Conservation (phyloP, 352 stramenopile genomes). For the Phytophthora multivora region DNA sequence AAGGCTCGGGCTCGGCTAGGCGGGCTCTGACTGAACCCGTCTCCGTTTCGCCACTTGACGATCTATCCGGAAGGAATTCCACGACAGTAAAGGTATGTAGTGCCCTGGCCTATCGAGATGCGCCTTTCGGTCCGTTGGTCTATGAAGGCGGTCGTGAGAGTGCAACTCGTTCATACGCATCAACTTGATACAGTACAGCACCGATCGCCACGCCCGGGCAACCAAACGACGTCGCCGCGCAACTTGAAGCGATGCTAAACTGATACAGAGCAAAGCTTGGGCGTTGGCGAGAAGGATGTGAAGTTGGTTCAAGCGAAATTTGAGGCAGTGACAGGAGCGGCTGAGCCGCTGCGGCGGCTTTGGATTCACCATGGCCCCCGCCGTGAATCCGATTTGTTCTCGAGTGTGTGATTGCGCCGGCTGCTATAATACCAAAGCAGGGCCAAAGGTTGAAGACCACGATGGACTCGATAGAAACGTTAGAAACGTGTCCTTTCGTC, state of each 20-base stretch:
- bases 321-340: background rate
- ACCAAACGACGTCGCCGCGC: slow-evolving; percentile 13
- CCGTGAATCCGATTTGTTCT: slow-evolving; percentile 17
- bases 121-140: background rate
- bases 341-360: background rate
- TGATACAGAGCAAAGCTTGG: slow-evolving; percentile 10
- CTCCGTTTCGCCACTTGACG: slow-evolving; percentile 3
- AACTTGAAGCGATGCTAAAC: slow-evolving; percentile 24
- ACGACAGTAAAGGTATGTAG: slow-evolving; percentile 11
- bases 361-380: background rate
- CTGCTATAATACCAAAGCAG: slow-evolving; percentile 23
- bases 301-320: slow-evolving; percentile 13
- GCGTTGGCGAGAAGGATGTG: slow-evolving; percentile 15
- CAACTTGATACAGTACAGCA: background rate
- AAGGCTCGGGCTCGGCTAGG: no score
- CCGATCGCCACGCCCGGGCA: slow-evolving; percentile 1
- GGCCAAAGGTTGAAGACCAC: slow-evolving; percentile 25
- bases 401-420: slow-evolving; percentile 22
- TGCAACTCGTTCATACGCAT: background rate
- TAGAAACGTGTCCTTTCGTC: slow-evolving; percentile 3
- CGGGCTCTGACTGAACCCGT: background rate
- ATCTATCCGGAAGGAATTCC: background rate
- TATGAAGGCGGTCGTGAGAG: background rate
- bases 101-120: background rate
- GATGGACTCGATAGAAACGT: slow-evolving; percentile 16